These are phyloP conservation scores for Laburnicola sp. DNA, from an alignment of 2,329 filamentous ascomycete genomes.

Conservation along the genomic window DNA sequence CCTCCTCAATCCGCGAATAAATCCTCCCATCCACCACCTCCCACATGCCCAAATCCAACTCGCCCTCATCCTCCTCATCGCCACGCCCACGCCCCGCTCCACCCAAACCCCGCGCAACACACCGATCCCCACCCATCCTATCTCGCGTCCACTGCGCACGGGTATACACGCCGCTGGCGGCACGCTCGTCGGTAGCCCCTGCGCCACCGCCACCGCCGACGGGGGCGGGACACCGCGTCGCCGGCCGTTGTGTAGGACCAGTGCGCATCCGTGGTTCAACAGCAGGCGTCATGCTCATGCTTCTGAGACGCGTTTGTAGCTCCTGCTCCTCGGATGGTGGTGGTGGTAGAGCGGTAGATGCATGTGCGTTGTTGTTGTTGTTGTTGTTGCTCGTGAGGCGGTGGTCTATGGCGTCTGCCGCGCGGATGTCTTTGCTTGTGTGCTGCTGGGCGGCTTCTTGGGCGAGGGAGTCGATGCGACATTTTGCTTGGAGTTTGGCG, in stretches of 20 bases:
- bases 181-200: background rate
- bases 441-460: background rate
- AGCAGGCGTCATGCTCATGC: constrained; percentile 18
- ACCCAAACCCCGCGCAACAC: background rate
- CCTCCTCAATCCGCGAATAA: background rate
- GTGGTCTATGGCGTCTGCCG: constrained; percentile 3
- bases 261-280: background rate
- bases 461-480: background rate
- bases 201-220: background rate
- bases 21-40: no score
- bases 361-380: no score
- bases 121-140: background rate
- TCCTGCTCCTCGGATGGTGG: background rate
- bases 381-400: background rate
- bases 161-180: background rate
- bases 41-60: background rate
- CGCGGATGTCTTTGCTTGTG: background rate
- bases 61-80: background rate
- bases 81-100: background rate
- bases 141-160: background rate
- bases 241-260: background rate
- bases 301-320: background rate
- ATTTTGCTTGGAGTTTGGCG: background rate
- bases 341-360: background rate
- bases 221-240: background rate